Evolutionary conservation across 164 flowering plant species (phyloP).

Genomic region (Santalum album): DNA sequence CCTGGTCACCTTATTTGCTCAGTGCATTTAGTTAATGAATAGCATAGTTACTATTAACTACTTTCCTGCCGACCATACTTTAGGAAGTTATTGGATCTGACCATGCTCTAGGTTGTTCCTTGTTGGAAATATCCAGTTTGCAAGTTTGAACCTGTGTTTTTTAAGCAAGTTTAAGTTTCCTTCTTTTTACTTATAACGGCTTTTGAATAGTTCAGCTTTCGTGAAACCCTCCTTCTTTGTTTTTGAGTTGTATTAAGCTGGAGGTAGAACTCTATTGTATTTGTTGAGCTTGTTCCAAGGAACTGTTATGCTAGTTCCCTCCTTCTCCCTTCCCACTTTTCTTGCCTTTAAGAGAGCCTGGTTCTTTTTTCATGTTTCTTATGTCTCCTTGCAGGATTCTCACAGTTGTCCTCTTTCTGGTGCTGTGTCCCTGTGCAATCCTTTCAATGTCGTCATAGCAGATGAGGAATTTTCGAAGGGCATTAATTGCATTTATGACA

Average conservation of each 20-base stretch:
- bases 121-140: too few relatives aligned
- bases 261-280: neutral
- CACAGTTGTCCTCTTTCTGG: conserved; percentile 67
- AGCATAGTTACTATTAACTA: neutral
- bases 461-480: conserved; percentile 86
- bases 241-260: neutral
- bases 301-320: neutral
- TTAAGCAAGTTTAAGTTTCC: too few relatives aligned
- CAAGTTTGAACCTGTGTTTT: too few relatives aligned
- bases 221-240: too few relatives aligned
- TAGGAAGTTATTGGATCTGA: too few relatives aligned
- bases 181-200: too few relatives aligned
- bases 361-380: conserved; percentile 2
- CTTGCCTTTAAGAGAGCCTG: neutral
- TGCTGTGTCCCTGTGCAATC: conserved; percentile 91
- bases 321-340: neutral
- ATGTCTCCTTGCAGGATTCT: conserved; percentile 58
- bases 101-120: too few relatives aligned
- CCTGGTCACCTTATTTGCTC: too few relatives aligned
- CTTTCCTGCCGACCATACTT: neutral
- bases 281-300: neutral
- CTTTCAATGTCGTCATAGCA: conserved; percentile 83
- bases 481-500: conserved; percentile 80
- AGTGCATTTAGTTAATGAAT: neutral
- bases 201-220: too few relatives aligned